Base-by-base conservation (phyloP, 768 basidiomycete species). In the Boletus sensibilis region DNA sequence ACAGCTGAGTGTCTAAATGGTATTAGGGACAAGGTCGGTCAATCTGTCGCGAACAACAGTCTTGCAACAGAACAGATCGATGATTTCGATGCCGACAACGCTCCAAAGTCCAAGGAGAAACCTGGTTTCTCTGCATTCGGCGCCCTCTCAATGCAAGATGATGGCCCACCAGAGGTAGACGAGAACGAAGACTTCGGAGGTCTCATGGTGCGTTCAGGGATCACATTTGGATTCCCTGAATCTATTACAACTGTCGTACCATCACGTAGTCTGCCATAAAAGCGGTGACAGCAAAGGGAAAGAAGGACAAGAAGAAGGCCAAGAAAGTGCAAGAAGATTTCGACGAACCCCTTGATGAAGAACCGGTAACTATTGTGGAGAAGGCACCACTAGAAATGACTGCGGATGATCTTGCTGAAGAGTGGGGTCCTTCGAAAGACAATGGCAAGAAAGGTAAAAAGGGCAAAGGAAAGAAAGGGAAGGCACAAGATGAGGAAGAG, bases 361-460 rank as follows among this genome's bases (percentile, higher is more conserved):
- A 64, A 43, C 61, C 61, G 9, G 53, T 45, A 25, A 59, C 66
- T 4, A 48, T 65, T 55, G 53, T 63, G 48, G 72, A 62, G 9
- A 81, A 82, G 65, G 69, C 65, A 39, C 74, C 81, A 11, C 69
- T 81, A 18, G 77, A 83, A 53, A 77, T 82, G 48, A 83, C 82
- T 20, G 84, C 87, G n/a, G 87, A 89, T 42, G 87, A 88, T 63
- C 76, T 86, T 59, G 85, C 86, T 21, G 86, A 85, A 58, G 88
- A 90, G 68, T 87, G 84, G 80, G 86, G 81, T 11, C 79, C 80
- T n/a, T 52, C 61, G 39, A 62, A 64, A 35, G 55, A 66, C 58
- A 66, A 63, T 37, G 52, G 62, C 29, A 64, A 57, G 44, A 65
- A 65, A 40, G 62, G 58, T 3, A 66, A 68, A 31, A 63, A 63